These are phyloP conservation scores for Sanghuangporus sanghuang DNA, from an alignment of 1,284 basidiomycete genomes.

Conservation along the genomic window DNA sequence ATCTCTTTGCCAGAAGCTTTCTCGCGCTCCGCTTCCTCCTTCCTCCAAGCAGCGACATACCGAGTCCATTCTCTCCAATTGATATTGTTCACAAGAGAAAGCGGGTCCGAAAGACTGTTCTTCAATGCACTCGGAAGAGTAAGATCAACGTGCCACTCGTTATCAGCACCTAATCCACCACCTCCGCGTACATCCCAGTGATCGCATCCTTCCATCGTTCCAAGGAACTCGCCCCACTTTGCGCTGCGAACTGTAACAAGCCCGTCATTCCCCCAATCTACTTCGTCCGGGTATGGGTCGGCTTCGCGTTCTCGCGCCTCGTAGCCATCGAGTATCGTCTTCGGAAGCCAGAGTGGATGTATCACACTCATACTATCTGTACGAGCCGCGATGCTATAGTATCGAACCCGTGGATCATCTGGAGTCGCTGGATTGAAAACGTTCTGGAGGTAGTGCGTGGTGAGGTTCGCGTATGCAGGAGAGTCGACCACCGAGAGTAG, in stretches of 20 bases:
- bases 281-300: slow-evolving; percentile 27
- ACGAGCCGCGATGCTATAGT: slow-evolving; percentile 88
- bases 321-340: slow-evolving; percentile 84
- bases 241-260: slow-evolving; percentile 88
- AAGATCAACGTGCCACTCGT: slow-evolving; percentile 59
- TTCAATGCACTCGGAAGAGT: slow-evolving; percentile 30
- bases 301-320: slow-evolving; percentile 49
- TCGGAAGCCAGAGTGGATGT: slow-evolving; percentile 97
- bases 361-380: slow-evolving; percentile 70
- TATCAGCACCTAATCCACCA: slow-evolving; percentile 28
- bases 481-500: slow-evolving; percentile 93
- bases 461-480: slow-evolving; percentile 95
- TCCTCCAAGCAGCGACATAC: slow-evolving; percentile 54
- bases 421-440: slow-evolving; percentile 93
- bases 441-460: slow-evolving; percentile 78
- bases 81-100: slow-evolving; percentile 7
- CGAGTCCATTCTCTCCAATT: slow-evolving; percentile 54
- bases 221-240: slow-evolving; percentile 91
- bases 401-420: slow-evolving; percentile 79
- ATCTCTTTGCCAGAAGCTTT: slow-evolving; percentile 18
- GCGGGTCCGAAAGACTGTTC: slow-evolving; percentile 10
- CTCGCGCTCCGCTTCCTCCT: slow-evolving; percentile 38
- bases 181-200: slow-evolving; percentile 96
- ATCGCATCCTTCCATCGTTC: slow-evolving; percentile 86
- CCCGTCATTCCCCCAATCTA: slow-evolving; percentile 86